Percentiles rank a stretch among this genome's conserved stretches.
phyloP scores from a whole-genome alignment of 306 rosid species.

The Castanopsis chinensis region DNA sequence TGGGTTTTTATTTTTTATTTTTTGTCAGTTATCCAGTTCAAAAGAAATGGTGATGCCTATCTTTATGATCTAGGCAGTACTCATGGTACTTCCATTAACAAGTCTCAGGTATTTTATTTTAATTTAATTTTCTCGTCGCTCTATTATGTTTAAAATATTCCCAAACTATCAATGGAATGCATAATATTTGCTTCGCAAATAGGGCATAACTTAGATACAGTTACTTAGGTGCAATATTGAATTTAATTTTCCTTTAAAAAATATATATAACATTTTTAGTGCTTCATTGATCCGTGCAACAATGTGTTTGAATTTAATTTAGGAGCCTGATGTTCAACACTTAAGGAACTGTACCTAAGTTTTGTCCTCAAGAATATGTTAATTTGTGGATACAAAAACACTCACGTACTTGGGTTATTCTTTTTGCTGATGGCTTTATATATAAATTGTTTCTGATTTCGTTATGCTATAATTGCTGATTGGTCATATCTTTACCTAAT shows the following conservation, averaged over 20 bases:
- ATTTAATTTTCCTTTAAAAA: no score
- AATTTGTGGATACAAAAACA: neutral
- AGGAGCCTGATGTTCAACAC: no score
- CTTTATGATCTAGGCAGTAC: constrained; percentile 95
- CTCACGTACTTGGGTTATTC: neutral
- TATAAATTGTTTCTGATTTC: neutral
- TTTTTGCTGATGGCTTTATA: neutral
- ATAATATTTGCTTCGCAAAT: neutral
- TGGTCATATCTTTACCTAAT: constrained; percentile 8
- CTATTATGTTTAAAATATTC: neutral
- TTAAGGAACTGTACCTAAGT: no score
- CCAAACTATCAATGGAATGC: neutral
- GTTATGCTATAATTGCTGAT: neutral
- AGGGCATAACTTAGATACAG: no score
- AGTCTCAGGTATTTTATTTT: constrained; percentile 57
- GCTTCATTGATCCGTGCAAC: no score
- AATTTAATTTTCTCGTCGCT: neutral
- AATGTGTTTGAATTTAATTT: no score
- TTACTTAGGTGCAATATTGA: no score
- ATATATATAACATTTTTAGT: no score
- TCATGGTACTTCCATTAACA: constrained; percentile 86
- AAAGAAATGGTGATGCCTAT: constrained; percentile 78
- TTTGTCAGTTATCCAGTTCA: constrained; percentile 76
- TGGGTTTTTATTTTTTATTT: constrained; percentile 9
- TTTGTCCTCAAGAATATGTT: neutral